Conservation (phyloP, 352 stramenopile species). For the Phytophthora cryptogea region DNA sequence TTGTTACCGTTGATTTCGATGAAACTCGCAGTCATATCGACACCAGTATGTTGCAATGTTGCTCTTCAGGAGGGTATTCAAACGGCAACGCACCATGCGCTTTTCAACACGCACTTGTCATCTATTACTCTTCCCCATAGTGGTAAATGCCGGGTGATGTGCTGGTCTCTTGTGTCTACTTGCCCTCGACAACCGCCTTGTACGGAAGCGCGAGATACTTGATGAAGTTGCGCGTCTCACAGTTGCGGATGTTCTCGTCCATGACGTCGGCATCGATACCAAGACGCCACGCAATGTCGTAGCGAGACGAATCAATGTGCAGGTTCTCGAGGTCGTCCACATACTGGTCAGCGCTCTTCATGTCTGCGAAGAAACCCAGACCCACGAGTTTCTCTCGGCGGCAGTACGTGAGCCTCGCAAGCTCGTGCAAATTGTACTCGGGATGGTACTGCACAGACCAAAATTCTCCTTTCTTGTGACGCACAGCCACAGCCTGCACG, state of each 20-base stretch:
- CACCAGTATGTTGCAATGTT: too few relatives aligned
- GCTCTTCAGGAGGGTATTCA: too few relatives aligned
- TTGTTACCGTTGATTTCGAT: too few relatives aligned
- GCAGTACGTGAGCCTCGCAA: slow-evolving; percentile 75
- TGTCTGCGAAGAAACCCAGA: slow-evolving; percentile 74
- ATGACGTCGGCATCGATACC: slow-evolving; percentile 82
- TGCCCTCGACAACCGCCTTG: slow-evolving; percentile 53
- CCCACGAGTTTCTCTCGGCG: slow-evolving; percentile 66
- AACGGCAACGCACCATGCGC: too few relatives aligned
- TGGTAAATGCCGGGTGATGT: background rate
- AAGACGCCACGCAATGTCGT: slow-evolving; percentile 80
- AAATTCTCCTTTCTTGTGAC: slow-evolving; percentile 81
- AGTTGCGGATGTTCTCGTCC: slow-evolving; percentile 77
- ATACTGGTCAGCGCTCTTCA: slow-evolving; percentile 72
- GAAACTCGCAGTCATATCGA: too few relatives aligned
- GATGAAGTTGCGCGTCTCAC: slow-evolving; percentile 86
- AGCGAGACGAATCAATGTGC: slow-evolving; percentile 67
- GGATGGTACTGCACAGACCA: slow-evolving; percentile 87
- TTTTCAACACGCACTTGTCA: background rate
- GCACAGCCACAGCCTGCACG: slow-evolving; percentile 75
- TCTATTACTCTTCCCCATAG: slow-evolving; percentile 2
- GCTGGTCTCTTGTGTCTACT: slow-evolving; percentile 17
- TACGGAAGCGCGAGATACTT: slow-evolving; percentile 82
- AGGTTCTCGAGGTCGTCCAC: slow-evolving; percentile 78
- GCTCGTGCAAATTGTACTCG: slow-evolving; percentile 84